Evolutionary conservation across 495 filamentous ascomycete genomes (phyloP), one percentile per base, ranked within the genome.

Genomic region (Tetracladium setigerum): DNA sequence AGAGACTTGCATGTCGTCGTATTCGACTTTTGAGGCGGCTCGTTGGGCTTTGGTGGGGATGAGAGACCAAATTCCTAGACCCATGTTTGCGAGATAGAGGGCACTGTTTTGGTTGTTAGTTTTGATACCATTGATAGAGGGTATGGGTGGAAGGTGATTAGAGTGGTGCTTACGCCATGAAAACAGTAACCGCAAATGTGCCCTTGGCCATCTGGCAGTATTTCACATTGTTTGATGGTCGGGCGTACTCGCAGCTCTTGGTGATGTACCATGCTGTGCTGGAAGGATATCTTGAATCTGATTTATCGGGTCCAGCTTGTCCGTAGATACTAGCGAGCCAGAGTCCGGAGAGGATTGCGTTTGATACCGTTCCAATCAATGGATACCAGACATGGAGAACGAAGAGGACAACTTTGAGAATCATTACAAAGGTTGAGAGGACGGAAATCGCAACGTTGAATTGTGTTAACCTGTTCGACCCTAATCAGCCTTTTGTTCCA

Each of bases 391-490:
- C 66, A 55, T 82, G 77, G 66, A 89, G 76, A 51, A 86, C 70
- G 66, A 79, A 83, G 43, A 83, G 68, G 27, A 85, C 79, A 53
- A 68, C 67, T 66, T 84, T 84, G 53, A 67, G 67, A 22, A 86
- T 73, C 48, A 83, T 72, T 57, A 83, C 58, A 68, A 86, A 86
- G 56, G 80, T 76, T 44, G 71, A 81, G 50, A 95, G 64, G 50
- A 95, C 81, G 40, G 85, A 78, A 57, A 95, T 80, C 46, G 87
- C 83, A 49, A 95, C 78, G 62, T 94, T 91, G 67, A 70, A 95
- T 42, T 84, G 70, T 41, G 86, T 89, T 34, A 87, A 64, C 57
- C 89, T 95, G 64, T 31, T 30, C 1, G 8, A n/a, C 18, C 3
- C 22, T 14, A 2, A n/a, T 52, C 22, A 52, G 39, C 35, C 15